These are phyloP conservation scores for Diaporthe citrichinensis DNA, from an alignment of 2,329 filamentous ascomycete species.

Conservation along the genomic window DNA sequence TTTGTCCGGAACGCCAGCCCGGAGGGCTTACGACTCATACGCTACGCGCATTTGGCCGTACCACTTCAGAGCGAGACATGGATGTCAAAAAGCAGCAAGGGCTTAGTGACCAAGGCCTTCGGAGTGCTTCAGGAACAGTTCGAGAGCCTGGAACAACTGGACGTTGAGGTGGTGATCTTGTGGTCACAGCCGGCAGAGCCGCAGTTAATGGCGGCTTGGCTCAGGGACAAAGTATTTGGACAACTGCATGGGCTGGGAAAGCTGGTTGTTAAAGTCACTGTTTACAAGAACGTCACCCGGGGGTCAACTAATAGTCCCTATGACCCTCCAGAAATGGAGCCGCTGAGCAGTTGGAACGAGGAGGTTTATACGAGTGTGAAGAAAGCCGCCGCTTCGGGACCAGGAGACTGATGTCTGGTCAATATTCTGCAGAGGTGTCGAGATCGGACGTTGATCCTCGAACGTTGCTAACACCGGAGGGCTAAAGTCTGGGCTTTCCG, in stretches of 20 bases:
- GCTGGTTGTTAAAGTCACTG: background rate
- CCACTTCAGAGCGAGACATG: background rate
- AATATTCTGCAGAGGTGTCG: background rate
- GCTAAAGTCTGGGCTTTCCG: background rate
- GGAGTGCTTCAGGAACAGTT: background rate
- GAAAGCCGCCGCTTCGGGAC: background rate
- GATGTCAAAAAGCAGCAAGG: background rate
- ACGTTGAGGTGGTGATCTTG: background rate
- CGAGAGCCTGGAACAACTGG: background rate
- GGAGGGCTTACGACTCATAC: background rate
- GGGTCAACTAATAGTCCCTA: background rate
- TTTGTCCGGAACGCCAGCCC: background rate
- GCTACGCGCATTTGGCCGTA: background rate
- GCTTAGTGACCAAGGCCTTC: background rate
- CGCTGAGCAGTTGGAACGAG: background rate
- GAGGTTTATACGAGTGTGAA: background rate
- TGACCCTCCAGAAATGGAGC: background rate
- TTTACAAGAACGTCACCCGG: background rate
- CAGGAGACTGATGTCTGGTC: background rate
- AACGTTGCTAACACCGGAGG: background rate
- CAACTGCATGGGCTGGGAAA: background rate
- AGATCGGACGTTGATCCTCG: background rate
- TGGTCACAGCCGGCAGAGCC: background rate
- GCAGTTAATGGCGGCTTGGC: background rate
- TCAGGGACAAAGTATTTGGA: background rate